phyloP scores from a whole-genome alignment of 306 rosid genomes.

The Leucaena leucocephala region DNA sequence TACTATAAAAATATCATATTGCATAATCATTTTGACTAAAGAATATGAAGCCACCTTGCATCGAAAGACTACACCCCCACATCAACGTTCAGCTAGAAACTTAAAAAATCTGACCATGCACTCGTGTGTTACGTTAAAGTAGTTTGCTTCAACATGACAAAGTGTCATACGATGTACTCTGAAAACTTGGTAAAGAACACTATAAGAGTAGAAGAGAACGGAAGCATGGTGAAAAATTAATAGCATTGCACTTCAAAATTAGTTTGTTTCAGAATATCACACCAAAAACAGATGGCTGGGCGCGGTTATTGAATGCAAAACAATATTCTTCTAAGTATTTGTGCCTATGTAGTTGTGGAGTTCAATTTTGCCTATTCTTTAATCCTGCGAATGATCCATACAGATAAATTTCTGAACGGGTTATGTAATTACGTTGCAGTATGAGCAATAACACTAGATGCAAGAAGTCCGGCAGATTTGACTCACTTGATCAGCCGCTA shows the following conservation, averaged over 20 bases:
- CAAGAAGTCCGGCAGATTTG: neutral
- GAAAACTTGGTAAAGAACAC: neutral
- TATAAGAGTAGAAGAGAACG: neutral
- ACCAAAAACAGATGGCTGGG: neutral
- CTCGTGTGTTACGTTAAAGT: neutral
- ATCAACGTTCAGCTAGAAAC: neutral
- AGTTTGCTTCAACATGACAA: neutral
- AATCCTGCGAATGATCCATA: neutral
- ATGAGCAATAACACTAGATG: neutral
- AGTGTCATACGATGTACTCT: neutral
- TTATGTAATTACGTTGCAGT: neutral
- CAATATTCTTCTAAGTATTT: neutral
- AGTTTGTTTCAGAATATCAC: constrained; percentile 7
- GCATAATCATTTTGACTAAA: constrained; percentile 13
- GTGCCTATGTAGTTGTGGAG: neutral
- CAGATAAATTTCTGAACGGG: neutral
- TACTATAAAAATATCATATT: neutral
- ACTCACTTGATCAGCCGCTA: constrained; percentile 13
- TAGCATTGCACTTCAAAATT: neutral
- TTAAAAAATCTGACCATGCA: constrained; percentile 9
- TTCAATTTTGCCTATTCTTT: neutral
- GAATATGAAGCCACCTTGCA: constrained; percentile 4
- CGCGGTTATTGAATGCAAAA: neutral
- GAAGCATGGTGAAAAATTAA: neutral
- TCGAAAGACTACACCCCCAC: constrained; percentile 4